Evolutionary conservation across 768 basidiomycete genomes (phyloP).

Genomic region (Lactarius trivialis): DNA sequence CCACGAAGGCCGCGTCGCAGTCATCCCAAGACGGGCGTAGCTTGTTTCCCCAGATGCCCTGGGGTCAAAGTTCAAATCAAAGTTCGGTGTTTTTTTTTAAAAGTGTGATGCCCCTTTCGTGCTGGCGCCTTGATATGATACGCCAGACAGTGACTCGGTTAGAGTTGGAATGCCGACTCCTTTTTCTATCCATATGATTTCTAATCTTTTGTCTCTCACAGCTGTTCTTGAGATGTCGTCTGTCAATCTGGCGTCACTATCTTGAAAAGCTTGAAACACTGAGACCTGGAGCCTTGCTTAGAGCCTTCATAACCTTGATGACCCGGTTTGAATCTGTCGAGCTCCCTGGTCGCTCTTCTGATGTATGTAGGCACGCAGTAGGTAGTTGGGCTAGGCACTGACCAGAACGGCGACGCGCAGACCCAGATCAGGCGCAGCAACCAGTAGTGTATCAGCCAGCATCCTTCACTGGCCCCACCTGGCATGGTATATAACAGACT

Average conservation of each 20-base stretch:
- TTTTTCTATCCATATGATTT: background rate
- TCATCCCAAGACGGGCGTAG: background rate
- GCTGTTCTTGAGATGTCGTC: background rate
- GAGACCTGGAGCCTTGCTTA: background rate
- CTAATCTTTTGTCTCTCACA: background rate
- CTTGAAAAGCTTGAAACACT: background rate
- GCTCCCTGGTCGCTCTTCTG: background rate
- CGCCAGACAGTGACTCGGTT: background rate
- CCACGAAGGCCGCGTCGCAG: background rate
- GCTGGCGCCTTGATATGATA: background rate
- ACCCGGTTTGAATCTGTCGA: background rate
- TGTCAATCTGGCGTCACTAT: background rate
- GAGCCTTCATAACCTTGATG: background rate
- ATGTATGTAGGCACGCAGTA: background rate
- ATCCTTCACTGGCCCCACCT: background rate
- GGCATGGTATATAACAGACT: background rate
- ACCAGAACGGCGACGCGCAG: background rate
- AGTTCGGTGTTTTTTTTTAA: no score
- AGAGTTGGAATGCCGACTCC: background rate
- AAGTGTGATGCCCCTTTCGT: no score
- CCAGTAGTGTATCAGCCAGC: background rate
- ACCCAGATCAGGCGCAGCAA: background rate
- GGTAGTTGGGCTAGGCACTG: background rate
- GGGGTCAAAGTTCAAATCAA: no score
- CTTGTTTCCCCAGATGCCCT: background rate